These are phyloP conservation scores for Tetrapisispora iriomotensis DNA, from an alignment of 805 yeast genomes.

Conservation along the genomic window DNA sequence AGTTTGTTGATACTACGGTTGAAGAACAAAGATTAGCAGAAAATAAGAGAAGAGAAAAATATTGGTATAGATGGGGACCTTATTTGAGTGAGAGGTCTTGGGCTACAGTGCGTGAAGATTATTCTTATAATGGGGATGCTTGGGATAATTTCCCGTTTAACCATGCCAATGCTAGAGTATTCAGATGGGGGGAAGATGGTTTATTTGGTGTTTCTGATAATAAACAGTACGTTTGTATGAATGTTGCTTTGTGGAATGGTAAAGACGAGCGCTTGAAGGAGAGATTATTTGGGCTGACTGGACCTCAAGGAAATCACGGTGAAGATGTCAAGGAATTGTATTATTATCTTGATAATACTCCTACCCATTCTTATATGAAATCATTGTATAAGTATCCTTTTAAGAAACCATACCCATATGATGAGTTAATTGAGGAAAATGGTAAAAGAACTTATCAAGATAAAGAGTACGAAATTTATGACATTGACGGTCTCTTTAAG, in stretches of 20 bases:
- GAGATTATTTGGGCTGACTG: slow-evolving; percentile 78
- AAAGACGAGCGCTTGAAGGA: slow-evolving; percentile 79
- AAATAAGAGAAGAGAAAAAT: slow-evolving; percentile 32
- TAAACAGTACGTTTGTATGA: slow-evolving; percentile 63
- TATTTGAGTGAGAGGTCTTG: slow-evolving; percentile 82
- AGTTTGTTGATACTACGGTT: slow-evolving; percentile 20
- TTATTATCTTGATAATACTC: slow-evolving; percentile 83
- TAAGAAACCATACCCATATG: slow-evolving; percentile 61
- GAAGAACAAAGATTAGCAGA: slow-evolving; percentile 32
- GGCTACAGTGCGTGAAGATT: slow-evolving; percentile 82
- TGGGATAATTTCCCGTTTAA: slow-evolving; percentile 86
- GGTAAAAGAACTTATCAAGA: slow-evolving; percentile 56
- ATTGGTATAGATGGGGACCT: slow-evolving; percentile 89
- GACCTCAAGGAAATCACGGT: slow-evolving; percentile 92
- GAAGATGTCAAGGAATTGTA: slow-evolving; percentile 87
- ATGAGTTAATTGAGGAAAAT: slow-evolving; percentile 59
- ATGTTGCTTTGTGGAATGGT: slow-evolving; percentile 89
- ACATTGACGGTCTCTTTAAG: slow-evolving; percentile 59
- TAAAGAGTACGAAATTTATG: slow-evolving; percentile 72
- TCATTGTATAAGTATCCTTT: slow-evolving; percentile 91
- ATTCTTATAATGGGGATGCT: slow-evolving; percentile 77
- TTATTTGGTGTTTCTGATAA: slow-evolving; percentile 82
- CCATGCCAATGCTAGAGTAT: slow-evolving; percentile 68
- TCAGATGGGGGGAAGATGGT: slow-evolving; percentile 96
- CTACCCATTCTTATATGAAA: slow-evolving; percentile 88